Conservation (phyloP, 257 asterid genomes). For the Craterostigma plantagineum region DNA sequence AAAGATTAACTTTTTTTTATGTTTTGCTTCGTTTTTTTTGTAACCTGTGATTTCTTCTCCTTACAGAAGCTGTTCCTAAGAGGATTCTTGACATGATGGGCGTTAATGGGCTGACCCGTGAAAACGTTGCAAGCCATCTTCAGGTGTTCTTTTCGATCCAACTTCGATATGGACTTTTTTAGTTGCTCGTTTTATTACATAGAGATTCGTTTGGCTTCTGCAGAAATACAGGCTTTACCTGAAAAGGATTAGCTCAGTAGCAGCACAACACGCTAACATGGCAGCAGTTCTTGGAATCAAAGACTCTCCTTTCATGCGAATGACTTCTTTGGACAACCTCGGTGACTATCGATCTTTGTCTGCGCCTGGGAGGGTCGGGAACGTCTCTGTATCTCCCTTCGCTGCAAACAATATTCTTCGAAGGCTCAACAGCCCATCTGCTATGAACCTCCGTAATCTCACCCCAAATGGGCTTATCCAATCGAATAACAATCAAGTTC, state of each 20-base stretch:
- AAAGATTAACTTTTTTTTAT: neutral
- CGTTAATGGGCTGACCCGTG: conserved; percentile 47
- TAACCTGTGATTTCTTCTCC: neutral
- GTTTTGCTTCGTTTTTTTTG: neutral
- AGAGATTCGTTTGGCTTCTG: conserved; percentile 4
- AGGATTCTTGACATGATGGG: conserved; percentile 66
- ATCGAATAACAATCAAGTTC: too few species aligned
- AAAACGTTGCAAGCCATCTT: conserved; percentile 63
- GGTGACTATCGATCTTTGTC: conserved; percentile 47
- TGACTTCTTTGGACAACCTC: conserved; percentile 45
- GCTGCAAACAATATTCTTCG: conserved; percentile 42
- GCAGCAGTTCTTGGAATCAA: conserved; percentile 65
- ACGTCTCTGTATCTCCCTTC: conserved; percentile 34
- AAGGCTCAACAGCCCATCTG: conserved; percentile 48
- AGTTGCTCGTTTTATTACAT: neutral
- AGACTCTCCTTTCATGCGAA: conserved; percentile 60
- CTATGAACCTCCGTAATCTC: conserved; percentile 29
- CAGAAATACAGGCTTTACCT: conserved; percentile 61
- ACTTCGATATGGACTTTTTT: neutral
- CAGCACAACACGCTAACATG: conserved; percentile 75
- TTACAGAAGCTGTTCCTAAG: conserved; percentile 56
- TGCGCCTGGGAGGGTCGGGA: conserved; percentile 44
- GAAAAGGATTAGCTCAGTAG: conserved; percentile 47
- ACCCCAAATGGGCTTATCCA: conserved; percentile 14
- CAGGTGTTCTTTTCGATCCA: conserved; percentile 20